A percentile compares a stretch with the other conserved stretches of the same genome.
Conservation (phyloP, 2,329 filamentous ascomycete genomes). For the Sphaerulina populicola region DNA sequence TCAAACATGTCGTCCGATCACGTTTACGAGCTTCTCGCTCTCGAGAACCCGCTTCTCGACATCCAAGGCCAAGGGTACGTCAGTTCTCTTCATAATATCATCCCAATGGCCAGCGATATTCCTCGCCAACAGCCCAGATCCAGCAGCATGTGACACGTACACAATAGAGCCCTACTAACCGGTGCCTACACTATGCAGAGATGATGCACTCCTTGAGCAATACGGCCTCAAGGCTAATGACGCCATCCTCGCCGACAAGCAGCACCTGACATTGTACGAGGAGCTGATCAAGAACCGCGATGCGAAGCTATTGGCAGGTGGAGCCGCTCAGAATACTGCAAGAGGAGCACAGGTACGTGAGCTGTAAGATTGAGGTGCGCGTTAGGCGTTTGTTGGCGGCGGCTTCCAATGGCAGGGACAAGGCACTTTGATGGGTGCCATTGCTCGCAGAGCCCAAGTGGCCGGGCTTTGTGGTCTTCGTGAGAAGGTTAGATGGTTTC, state of each 20-base stretch:
- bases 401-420: background rate
- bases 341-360: constrained; percentile 67
- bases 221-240: constrained; percentile 94
- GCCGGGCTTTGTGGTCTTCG: background rate
- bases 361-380: background rate
- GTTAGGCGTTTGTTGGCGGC: background rate
- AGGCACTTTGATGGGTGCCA: background rate
- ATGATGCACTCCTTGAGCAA: constrained; percentile 78
- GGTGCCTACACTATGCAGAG: constrained; percentile 42
- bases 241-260: constrained; percentile 88
- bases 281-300: constrained; percentile 87
- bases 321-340: constrained; percentile 94
- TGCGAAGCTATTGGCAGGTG: constrained; percentile 89
- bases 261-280: constrained; percentile 84
- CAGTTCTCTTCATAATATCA: background rate
- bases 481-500: background rate
- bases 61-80: constrained; percentile 72
- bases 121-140: background rate
- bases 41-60: constrained; percentile 97
- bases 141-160: background rate
- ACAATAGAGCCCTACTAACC: background rate
- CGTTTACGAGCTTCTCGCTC: constrained; percentile 79
- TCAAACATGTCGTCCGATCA: constrained; percentile 16
- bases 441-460: background rate
- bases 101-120: background rate